phyloP scores from a whole-genome alignment of 768 basidiomycete species.

The Mrakia blollopis region DNA sequence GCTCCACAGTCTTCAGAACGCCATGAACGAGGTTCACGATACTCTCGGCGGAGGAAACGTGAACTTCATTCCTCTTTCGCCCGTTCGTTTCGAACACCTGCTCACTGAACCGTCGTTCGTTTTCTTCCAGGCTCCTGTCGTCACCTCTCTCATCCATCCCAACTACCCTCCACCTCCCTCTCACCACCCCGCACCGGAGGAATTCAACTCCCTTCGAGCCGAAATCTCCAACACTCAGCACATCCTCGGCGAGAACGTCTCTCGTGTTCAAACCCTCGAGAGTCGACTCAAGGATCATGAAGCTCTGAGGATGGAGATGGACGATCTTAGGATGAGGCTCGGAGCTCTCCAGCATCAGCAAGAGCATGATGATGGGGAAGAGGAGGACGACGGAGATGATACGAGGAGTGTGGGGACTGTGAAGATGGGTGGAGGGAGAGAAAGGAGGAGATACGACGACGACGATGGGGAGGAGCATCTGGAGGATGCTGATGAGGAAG shows the following conservation, averaged over 20 bases:
- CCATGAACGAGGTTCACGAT: conserved; percentile 88
- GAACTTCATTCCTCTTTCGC: conserved; percentile 36
- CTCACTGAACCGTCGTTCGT: conserved; percentile 10
- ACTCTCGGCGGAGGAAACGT: conserved; percentile 79
- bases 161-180: conserved; percentile 43
- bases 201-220: conserved; percentile 63
- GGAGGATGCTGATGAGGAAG: conserved; percentile 50
- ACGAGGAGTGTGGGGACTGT: conserved; percentile 66
- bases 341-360: conserved; percentile 34
- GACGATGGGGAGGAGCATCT: conserved; percentile 33
- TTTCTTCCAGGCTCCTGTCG: conserved; percentile 49
- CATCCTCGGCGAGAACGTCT: conserved; percentile 68
- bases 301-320: conserved; percentile 69
- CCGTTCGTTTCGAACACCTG: background rate
- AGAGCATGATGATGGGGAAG: conserved; percentile 41
- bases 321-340: conserved; percentile 55
- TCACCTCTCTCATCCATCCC: conserved; percentile 60
- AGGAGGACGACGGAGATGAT: conserved; percentile 66
- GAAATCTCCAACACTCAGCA: conserved; percentile 81
- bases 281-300: conserved; percentile 77
- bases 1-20: conserved; percentile 64
- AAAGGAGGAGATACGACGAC: conserved; percentile 49
- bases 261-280: conserved; percentile 73
- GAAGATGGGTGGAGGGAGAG: conserved; percentile 63
- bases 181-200: conserved; percentile 38